Percentiles rank a stretch among this genome's conserved stretches.
phyloP scores from a whole-genome alignment of 2,329 filamentous ascomycete genomes.

The Hymenoscyphus linearis region DNA sequence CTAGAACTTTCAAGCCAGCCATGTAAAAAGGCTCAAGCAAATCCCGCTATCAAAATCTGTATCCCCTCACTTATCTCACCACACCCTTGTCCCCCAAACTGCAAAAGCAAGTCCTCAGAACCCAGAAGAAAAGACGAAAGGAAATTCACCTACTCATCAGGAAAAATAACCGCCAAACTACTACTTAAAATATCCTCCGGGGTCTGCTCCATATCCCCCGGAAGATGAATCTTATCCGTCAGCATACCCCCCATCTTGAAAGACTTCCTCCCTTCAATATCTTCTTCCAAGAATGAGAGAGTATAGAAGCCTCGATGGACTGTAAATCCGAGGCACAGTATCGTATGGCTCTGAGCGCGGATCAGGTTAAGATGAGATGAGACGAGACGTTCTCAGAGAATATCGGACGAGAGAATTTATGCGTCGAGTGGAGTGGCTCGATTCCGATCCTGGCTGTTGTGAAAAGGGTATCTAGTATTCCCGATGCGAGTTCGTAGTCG shows the following conservation, averaged over 20 bases:
- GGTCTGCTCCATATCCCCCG: slow-evolving; percentile 29
- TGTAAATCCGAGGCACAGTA: too few relatives aligned
- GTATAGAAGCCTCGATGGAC: too few relatives aligned
- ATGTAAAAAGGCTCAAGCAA: too few relatives aligned
- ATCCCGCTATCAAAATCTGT: neutral
- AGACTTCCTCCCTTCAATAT: neutral
- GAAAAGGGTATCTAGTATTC: too few relatives aligned
- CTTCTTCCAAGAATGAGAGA: neutral
- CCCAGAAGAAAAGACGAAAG: neutral
- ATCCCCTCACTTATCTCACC: neutral
- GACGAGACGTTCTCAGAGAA: too few relatives aligned
- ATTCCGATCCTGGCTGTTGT: too few relatives aligned
- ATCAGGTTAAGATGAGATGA: too few relatives aligned
- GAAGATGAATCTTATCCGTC: slow-evolving; percentile 39
- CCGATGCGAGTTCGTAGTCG: too few relatives aligned
- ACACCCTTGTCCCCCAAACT: neutral
- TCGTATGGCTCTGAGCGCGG: too few relatives aligned
- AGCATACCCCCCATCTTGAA: slow-evolving; percentile 38
- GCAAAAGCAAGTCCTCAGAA: neutral
- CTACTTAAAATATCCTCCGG: slow-evolving; percentile 57
- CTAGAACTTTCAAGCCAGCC: too few relatives aligned
- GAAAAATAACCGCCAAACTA: slow-evolving; percentile 59
- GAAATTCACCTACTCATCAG: slow-evolving; percentile 46
- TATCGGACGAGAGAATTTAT: too few relatives aligned
- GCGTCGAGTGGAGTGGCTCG: too few relatives aligned